Base-by-base conservation (phyloP, 2,329 filamentous ascomycete species). In the Ascochyta pisi region DNA sequence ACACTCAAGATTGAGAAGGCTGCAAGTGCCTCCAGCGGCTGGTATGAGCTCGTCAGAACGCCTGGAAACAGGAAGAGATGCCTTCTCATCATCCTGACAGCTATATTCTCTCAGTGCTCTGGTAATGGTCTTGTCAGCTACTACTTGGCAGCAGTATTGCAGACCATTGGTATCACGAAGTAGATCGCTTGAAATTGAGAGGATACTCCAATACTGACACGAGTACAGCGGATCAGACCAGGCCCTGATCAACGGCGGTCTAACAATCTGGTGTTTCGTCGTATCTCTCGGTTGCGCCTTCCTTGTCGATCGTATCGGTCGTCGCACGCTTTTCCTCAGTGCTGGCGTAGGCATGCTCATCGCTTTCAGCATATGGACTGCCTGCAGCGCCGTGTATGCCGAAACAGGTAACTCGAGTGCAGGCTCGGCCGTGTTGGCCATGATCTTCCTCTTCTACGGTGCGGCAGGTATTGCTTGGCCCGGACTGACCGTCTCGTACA, bases 191-290 rank as follows among this genome's bases (percentile, higher is more conserved):
- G 16, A 9, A 1, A 0, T 13, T 44, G 13, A 9, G 22, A 10
- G 4, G 10, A 9, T 3, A 10, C 10, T 44, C 31, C 6, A 19
- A 33, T 19, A 33, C 45, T 54, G 16, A 49, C 45, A 16, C 5
- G 1, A 13, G 10, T 24, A 26, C 6, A 60, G 57, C 22, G 76
- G 26, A 58, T 77, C 41, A 53, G 73, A 69, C 13, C 76, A 79
- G 61, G 69, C 77, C 3, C 60, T 76, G 31, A 78, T 81, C 64
- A 80, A 80, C 53, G 76, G 76, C 39, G 65, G 70, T 50, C 81
- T 88, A 63, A 86, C 87, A 69, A 87, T 86, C 62, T 84, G 86
- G 61, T 85, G 85, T 51, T 82, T 82, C 6, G 79, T 88, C 40
- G 80, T 84, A 6, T 84, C 86, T 10, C 60, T 74, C 12, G 68